These are phyloP conservation scores for Spatholobus suberectus DNA, from an alignment of 306 rosid species.

Conservation along the genomic window DNA sequence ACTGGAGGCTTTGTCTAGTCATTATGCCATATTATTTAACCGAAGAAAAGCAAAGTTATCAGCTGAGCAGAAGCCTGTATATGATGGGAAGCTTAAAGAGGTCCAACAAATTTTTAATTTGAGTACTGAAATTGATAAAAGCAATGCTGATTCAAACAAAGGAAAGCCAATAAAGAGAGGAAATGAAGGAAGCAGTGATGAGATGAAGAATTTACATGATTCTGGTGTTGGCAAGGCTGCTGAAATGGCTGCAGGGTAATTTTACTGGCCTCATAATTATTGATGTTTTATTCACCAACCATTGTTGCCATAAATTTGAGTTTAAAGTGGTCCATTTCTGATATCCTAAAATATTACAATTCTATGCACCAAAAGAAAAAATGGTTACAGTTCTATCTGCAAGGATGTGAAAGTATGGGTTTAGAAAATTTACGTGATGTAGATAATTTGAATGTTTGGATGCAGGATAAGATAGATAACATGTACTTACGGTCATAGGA, in stretches of 20 bases:
- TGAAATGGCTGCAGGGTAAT: conserved; percentile 98
- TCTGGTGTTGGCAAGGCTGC: conserved; percentile 95
- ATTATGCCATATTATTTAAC: conserved; percentile 82
- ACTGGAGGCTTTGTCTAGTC: conserved; percentile 91
- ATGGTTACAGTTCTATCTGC: neutral
- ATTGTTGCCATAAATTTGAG: too few species aligned
- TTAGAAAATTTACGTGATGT: neutral
- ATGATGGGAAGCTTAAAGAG: conserved; percentile 88
- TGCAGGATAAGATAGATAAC: conserved; percentile 7
- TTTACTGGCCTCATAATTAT: neutral
- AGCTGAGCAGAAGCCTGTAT: conserved; percentile 70
- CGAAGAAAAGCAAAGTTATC: conserved; percentile 85
- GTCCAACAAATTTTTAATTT: conserved; percentile 86
- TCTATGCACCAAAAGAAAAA: neutral
- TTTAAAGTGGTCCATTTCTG: too few species aligned
- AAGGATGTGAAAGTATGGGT: neutral
- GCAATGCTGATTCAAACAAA: conserved; percentile 61
- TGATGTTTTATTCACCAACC: conserved; percentile 10
- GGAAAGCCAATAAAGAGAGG: conserved; percentile 77
- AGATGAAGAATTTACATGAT: conserved; percentile 84
- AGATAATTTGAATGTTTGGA: too few species aligned
- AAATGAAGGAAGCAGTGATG: conserved; percentile 71
- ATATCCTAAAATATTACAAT: too few species aligned
- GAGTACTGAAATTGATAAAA: conserved; percentile 65
- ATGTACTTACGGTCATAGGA: conserved; percentile 4